Evolutionary conservation across 805 yeast species (phyloP).

Genomic region (Wickerhamomyces ciferrii): DNA sequence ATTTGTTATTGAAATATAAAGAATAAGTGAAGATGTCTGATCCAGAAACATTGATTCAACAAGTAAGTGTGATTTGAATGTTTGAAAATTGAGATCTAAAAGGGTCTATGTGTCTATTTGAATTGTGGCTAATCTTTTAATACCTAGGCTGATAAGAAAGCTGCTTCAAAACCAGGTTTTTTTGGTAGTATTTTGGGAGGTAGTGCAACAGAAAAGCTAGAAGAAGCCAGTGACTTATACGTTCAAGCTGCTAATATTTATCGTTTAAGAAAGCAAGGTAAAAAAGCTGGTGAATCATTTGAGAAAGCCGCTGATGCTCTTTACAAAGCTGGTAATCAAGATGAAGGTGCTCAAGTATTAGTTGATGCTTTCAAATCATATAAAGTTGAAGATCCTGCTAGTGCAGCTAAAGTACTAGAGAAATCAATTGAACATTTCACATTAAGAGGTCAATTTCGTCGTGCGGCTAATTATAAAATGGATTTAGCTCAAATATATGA

Average conservation of each 20-base stretch:
- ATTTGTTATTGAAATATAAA: background rate
- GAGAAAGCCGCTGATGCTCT: slow-evolving; percentile 83
- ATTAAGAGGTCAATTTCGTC: slow-evolving; percentile 86
- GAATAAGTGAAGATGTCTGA: slow-evolving; percentile 28
- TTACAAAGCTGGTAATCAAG: slow-evolving; percentile 66
- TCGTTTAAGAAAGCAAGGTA: slow-evolving; percentile 67
- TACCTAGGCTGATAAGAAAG: slow-evolving; percentile 66
- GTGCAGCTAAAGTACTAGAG: slow-evolving; percentile 71
- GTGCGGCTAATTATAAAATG: slow-evolving; percentile 92
- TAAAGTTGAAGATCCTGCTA: slow-evolving; percentile 65
- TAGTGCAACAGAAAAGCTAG: slow-evolving; percentile 57
- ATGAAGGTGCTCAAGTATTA: slow-evolving; percentile 86
- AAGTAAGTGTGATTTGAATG: slow-evolving; percentile 28
- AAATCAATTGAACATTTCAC: slow-evolving; percentile 83
- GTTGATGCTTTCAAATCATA: slow-evolving; percentile 90
- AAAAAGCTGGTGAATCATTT: slow-evolving; percentile 77
- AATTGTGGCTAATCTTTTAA: background rate
- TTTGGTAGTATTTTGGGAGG: slow-evolving; percentile 60
- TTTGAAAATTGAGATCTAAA: slow-evolving; percentile 24
- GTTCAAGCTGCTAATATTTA: slow-evolving; percentile 92
- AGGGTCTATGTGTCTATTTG: slow-evolving; percentile 2
- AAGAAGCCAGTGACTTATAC: slow-evolving; percentile 90
- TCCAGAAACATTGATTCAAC: slow-evolving; percentile 38
- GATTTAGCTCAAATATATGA: slow-evolving; percentile 89
- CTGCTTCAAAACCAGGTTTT: slow-evolving; percentile 66